Evolutionary conservation across 306 rosid genomes (phyloP), one percentile per base, ranked within the genome.

Genomic region (Castanospermum australe): DNA sequence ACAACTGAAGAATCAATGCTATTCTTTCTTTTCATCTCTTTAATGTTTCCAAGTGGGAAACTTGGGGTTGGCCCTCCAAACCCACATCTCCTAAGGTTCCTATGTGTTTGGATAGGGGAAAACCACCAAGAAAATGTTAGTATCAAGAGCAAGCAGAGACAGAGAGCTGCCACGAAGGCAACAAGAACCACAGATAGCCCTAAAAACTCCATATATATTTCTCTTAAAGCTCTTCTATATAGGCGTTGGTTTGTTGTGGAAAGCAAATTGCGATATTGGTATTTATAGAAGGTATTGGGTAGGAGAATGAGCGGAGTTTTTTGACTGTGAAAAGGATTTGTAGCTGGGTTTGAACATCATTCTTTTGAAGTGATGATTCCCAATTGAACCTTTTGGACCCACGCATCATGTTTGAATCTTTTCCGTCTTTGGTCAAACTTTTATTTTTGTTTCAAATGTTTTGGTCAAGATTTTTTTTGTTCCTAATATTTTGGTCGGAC

Each of bases 11-110:
- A 71, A 54, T 55, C 47, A 68, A 38, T 32, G n/a, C 1, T 77
- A 7, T 4, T 80, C 56, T 82, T 91, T 83, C 15, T 87, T 86
- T 71, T 84, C 89, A 93, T 93, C 73, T 91, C 93, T 33, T 33
- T 48, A n/a, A 86, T 77, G 65, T 93, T 93, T 71, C 98, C 97
- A 1, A 93, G 77, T 1, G 98, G 98, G 75, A 93, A 93, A 18
- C 74, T 81, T 48, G 98, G 98, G 20, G 80, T 68, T 68, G 97
- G 97, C 2, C 98, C 98, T 64, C 78, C 35, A 54, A 93, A 82
- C 4, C 98, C 98, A 81, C 82, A 81, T 77, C 72, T 73, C 84
- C 77, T 90, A 22, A 93, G 85, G 61, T 91, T 91, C 13, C 50
- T 52, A 36, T 75, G 83, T 14, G 78, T 76, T 57, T 62, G 77